phyloP scores from a whole-genome alignment of 441 rosid species.

The Adansonia madagascariensis region DNA sequence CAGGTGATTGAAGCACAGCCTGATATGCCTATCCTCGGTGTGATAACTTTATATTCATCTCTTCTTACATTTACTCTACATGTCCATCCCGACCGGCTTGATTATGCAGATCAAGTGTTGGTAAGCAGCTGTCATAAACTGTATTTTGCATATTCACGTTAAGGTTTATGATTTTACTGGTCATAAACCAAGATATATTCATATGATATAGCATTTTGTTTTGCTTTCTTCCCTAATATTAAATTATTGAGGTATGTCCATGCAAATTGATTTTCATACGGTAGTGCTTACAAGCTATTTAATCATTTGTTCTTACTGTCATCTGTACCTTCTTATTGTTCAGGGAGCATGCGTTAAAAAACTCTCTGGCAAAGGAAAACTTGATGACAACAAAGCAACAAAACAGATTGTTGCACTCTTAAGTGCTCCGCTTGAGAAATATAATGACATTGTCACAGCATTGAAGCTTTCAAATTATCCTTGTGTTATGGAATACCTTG shows the following conservation, averaged over 20 bases:
- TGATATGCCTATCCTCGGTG: slow-evolving; percentile 93
- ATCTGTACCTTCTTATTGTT: slow-evolving; percentile 24
- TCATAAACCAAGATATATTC: not conserved
- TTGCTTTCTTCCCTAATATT: slow-evolving; percentile 25
- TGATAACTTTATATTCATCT: slow-evolving; percentile 90
- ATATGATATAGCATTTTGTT: slow-evolving; percentile 23
- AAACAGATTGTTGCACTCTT: slow-evolving; percentile 94
- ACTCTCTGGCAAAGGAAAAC: slow-evolving; percentile 75
- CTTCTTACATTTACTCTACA: slow-evolving; percentile 96
- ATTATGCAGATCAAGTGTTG: slow-evolving; percentile 99
- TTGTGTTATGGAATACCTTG: slow-evolving; percentile 82
- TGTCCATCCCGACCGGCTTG: slow-evolving; percentile 97
- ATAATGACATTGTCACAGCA: slow-evolving; percentile 87
- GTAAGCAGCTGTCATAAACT: slow-evolving; percentile 47
- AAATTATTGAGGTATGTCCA: not conserved
- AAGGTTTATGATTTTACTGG: slow-evolving; percentile 13
- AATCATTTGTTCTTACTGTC: slow-evolving; percentile 7
- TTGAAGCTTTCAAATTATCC: slow-evolving; percentile 92
- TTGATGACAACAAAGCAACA: slow-evolving; percentile 81
- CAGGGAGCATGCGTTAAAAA: slow-evolving; percentile 96
- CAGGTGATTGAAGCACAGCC: slow-evolving; percentile 97
- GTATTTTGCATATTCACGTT: slow-evolving; percentile 16
- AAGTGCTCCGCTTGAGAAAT: slow-evolving; percentile 97
- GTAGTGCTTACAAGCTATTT: not conserved
- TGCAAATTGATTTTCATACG: not conserved